A percentile compares a stretch with the other conserved stretches of the same genome.
phyloP scores from a whole-genome alignment of 768 basidiomycete genomes.

The Sporobolomyces phaffii region DNA sequence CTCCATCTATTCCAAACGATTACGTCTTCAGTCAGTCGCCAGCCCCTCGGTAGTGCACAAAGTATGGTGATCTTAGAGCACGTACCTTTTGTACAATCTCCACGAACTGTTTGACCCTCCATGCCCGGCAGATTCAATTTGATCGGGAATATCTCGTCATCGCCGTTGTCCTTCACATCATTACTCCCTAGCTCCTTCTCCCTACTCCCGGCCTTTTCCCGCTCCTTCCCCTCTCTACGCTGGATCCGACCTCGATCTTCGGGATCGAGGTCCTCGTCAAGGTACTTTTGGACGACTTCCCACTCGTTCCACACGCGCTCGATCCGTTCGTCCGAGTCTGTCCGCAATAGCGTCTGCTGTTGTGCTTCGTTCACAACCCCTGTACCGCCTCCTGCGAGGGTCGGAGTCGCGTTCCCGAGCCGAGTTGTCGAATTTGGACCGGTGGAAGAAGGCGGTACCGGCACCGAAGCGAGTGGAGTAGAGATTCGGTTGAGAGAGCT shows the following conservation, averaged over 20 bases:
- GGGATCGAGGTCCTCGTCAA: conserved; percentile 6
- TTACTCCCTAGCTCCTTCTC: too few species aligned
- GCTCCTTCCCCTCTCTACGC: not conserved
- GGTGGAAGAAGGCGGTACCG: not conserved
- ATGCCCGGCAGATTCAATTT: conserved; percentile 64
- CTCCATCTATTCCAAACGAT: conserved; percentile 58
- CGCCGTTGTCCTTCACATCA: conserved; percentile 48
- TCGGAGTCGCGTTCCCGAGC: not conserved
- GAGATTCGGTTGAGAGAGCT: conserved; percentile 64
- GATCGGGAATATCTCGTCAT: conserved; percentile 70
- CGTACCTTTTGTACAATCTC: conserved; percentile 63
- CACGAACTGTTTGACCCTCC: conserved; percentile 41
- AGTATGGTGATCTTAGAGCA: not conserved
- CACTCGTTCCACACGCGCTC: conserved; percentile 83
- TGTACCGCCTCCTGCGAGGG: not conserved
- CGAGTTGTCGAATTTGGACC: not conserved
- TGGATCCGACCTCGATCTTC: not conserved
- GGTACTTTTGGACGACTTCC: conserved; percentile 39
- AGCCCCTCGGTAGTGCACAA: not conserved
- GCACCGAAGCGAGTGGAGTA: not conserved
- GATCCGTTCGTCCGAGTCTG: conserved; percentile 76
- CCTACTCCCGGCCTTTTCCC: not conserved
- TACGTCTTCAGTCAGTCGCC: not conserved
- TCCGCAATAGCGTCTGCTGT: conserved; percentile 53
- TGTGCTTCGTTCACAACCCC: too few species aligned